Percentiles rank a stretch among this genome's conserved stretches.
Evolutionary conservation across 2,329 filamentous ascomycete species (phyloP).

Genomic region (Diaporthe ilicicola): DNA sequence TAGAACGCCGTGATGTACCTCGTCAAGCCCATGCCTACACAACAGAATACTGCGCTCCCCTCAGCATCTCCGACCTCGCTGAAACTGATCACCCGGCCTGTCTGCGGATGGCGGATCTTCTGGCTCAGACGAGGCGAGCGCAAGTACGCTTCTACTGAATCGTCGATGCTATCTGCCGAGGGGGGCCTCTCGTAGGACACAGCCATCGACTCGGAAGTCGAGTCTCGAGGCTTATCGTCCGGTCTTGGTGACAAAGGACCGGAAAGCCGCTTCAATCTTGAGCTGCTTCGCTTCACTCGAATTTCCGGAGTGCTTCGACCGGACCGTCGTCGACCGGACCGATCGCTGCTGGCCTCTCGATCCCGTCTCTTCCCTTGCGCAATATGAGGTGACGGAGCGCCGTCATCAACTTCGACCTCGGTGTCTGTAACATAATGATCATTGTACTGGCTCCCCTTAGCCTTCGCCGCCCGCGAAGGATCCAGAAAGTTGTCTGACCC

Average conservation of each 20-base stretch:
- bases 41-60: constrained; percentile 93
- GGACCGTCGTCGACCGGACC: constrained; percentile 53
- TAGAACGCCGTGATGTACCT: constrained; percentile 97
- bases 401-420: constrained; percentile 62
- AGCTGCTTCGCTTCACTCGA: constrained; percentile 62
- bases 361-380: constrained; percentile 66
- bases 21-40: constrained; percentile 96
- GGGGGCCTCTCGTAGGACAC: constrained; percentile 75
- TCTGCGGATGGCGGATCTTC: constrained; percentile 85
- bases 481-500: constrained; percentile 31
- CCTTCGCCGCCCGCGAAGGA: constrained; percentile 42
- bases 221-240: constrained; percentile 43
- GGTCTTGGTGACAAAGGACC: constrained; percentile 52
- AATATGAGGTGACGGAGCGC: constrained; percentile 75
- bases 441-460: constrained; percentile 24
- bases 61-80: constrained; percentile 95
- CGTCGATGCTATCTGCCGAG: constrained; percentile 87
- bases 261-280: constrained; percentile 67
- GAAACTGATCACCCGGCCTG: constrained; percentile 89
- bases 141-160: constrained; percentile 86
- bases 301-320: constrained; percentile 59
- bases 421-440: constrained; percentile 33
- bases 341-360: constrained; percentile 56
- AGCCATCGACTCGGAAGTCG: constrained; percentile 30
- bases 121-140: constrained; percentile 85